Evolutionary conservation across 768 basidiomycete genomes (phyloP).

Genomic region (Trametes cingulata): DNA sequence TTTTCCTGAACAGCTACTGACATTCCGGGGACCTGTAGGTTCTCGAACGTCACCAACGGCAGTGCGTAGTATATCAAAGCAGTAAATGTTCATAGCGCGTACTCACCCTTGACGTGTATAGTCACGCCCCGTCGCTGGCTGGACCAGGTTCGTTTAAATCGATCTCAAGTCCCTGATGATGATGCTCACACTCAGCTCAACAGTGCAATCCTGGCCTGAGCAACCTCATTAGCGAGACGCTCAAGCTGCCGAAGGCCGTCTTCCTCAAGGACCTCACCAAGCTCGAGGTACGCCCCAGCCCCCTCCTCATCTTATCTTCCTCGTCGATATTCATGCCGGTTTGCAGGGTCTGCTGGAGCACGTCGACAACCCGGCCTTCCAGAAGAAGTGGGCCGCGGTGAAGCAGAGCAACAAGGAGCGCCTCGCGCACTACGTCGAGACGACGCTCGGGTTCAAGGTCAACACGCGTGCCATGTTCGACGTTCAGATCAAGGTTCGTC

Average conservation of each 20-base stretch:
- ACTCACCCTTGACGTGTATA: slow-evolving; percentile 24
- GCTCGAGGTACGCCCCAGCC: slow-evolving; percentile 45
- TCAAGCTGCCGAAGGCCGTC: slow-evolving; percentile 67
- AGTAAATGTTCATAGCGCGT: background rate
- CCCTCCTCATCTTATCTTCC: background rate
- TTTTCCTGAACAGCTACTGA: background rate
- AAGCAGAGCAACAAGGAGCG: slow-evolving; percentile 92
- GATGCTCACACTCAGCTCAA: background rate
- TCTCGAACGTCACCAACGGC: slow-evolving; percentile 92
- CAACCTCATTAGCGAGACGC: slow-evolving; percentile 78
- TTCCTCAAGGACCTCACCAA: slow-evolving; percentile 87
- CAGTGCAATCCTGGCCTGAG: slow-evolving; percentile 88
- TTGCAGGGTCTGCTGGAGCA: slow-evolving; percentile 60
- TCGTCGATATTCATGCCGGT: background rate
- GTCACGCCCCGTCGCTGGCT: slow-evolving; percentile 95
- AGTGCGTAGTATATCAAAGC: slow-evolving; percentile 45
- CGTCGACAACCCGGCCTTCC: slow-evolving; percentile 74
- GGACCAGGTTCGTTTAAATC: slow-evolving; percentile 53
- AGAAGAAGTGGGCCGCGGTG: slow-evolving; percentile 77
- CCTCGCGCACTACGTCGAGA: slow-evolving; percentile 74
- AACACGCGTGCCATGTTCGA: slow-evolving; percentile 84
- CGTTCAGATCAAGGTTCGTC: slow-evolving; percentile 79
- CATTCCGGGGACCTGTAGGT: slow-evolving; percentile 41
- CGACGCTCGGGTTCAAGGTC: slow-evolving; percentile 66
- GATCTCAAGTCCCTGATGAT: background rate